These are phyloP conservation scores for Balansia obtecta DNA, from an alignment of 2,329 filamentous ascomycete species.

Conservation along the genomic window DNA sequence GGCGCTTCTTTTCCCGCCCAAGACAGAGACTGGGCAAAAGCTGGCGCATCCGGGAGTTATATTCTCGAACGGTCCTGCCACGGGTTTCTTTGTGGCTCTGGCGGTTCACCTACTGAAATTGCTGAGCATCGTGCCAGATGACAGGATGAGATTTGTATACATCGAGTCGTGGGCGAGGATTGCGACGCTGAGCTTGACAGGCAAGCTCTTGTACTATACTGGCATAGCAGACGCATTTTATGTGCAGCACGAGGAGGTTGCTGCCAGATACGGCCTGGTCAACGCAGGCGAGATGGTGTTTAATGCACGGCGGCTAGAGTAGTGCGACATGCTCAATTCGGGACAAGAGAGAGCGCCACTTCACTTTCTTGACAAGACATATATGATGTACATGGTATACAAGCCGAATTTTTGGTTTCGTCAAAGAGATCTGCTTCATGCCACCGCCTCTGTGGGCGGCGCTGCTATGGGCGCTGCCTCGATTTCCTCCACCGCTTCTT, in stretches of 20 bases:
- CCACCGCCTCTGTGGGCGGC: neutral
- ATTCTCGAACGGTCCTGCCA: conserved; percentile 80
- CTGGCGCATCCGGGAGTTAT: conserved; percentile 57
- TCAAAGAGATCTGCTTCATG: neutral
- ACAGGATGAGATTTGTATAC: conserved; percentile 64
- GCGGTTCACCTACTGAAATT: conserved; percentile 37
- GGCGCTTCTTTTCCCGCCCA: conserved; percentile 33
- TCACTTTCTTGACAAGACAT: conserved; percentile 6
- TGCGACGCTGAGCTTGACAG: conserved; percentile 70
- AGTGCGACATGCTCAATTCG: conserved; percentile 3
- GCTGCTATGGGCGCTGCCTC: conserved; percentile 13
- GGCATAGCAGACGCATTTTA: conserved; percentile 64
- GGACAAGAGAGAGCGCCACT: neutral
- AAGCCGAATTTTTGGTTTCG: neutral
- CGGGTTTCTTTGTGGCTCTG: conserved; percentile 61
- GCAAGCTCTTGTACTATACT: conserved; percentile 54
- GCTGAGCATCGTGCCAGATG: conserved; percentile 28
- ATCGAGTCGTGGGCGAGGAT: conserved; percentile 90
- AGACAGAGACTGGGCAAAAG: conserved; percentile 10
- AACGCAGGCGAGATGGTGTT: conserved; percentile 29
- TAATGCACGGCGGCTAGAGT: conserved; percentile 18
- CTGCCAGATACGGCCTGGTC: conserved; percentile 28
- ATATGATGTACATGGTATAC: conserved; percentile 13
- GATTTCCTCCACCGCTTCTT: conserved; percentile 18
- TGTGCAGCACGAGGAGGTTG: conserved; percentile 66